Conservation (phyloP, 305 asterid genomes). For the Solanum hybrid region DNA sequence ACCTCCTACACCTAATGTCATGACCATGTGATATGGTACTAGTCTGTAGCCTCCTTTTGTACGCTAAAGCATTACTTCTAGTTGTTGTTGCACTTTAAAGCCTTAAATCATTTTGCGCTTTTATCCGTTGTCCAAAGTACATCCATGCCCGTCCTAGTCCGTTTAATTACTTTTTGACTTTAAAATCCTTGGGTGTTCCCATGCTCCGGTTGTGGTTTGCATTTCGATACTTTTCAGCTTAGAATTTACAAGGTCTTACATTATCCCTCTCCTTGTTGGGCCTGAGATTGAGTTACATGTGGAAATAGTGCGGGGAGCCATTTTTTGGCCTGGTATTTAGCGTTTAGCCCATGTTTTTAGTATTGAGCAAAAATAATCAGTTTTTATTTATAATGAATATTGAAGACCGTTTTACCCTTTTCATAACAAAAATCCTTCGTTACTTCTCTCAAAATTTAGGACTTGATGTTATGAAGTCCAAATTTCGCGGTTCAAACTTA, state of each 20-base stretch:
- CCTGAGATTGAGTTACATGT: not conserved
- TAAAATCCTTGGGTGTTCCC: not conserved
- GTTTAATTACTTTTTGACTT: not conserved
- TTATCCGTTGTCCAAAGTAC: not conserved
- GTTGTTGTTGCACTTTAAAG: not conserved
- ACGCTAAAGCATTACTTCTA: not conserved
- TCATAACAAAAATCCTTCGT: not conserved
- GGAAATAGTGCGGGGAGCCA: not conserved
- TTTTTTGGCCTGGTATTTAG: not conserved
- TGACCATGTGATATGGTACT: not conserved
- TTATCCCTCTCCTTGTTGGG: not conserved
- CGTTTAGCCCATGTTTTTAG: not conserved
- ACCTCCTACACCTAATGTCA: not conserved
- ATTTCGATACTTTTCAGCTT: not conserved
- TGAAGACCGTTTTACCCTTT: not conserved
- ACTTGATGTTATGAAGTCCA: not conserved
- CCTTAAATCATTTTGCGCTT: not conserved
- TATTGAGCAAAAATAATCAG: not conserved
- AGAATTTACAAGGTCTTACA: not conserved
- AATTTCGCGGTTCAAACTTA: not conserved
- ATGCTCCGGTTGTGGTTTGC: not conserved
- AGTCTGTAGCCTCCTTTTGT: not conserved
- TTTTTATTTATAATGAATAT: not conserved
- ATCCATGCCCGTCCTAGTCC: not conserved
- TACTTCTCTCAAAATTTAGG: not conserved